These are phyloP conservation scores for Eucalyptus pauciflora DNA, from an alignment of 345 rosid genomes.

Conservation along the genomic window DNA sequence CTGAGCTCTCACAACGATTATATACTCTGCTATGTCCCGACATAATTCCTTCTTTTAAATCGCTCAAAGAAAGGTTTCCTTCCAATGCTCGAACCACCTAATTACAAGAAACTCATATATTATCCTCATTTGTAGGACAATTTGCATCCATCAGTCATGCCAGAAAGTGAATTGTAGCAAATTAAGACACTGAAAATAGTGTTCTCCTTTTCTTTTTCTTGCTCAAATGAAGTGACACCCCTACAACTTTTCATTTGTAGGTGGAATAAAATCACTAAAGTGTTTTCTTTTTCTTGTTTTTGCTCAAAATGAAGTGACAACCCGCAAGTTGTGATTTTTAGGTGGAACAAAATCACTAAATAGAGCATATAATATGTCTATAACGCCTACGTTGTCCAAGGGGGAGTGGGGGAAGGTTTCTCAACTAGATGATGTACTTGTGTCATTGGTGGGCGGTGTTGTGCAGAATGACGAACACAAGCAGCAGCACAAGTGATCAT, in stretches of 20 bases:
- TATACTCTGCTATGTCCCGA: constrained; percentile 35
- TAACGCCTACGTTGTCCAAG: no score
- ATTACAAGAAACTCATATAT: neutral
- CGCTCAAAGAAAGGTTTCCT: constrained; percentile 53
- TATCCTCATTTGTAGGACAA: neutral
- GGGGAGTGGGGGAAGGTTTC: neutral
- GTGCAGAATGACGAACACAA: constrained; percentile 67
- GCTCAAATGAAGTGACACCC: neutral
- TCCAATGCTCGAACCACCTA: constrained; percentile 79
- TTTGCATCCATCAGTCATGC: neutral
- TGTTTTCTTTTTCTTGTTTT: no score
- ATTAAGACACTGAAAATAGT: neutral
- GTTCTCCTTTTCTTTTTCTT: neutral
- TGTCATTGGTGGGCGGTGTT: constrained; percentile 72
- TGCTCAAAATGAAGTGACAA: no score
- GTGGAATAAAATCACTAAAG: neutral
- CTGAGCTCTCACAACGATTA: constrained; percentile 40
- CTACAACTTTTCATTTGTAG: neutral
- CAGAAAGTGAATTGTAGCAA: neutral
- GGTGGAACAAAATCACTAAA: neutral
- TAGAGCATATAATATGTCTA: neutral
- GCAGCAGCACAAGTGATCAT: constrained; percentile 79
- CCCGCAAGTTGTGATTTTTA: no score
- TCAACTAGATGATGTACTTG: constrained; percentile 31
- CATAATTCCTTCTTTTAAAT: constrained; percentile 40